Base-by-base conservation (phyloP, 2,329 filamentous ascomycete genomes). In the Cercospora sp. region DNA sequence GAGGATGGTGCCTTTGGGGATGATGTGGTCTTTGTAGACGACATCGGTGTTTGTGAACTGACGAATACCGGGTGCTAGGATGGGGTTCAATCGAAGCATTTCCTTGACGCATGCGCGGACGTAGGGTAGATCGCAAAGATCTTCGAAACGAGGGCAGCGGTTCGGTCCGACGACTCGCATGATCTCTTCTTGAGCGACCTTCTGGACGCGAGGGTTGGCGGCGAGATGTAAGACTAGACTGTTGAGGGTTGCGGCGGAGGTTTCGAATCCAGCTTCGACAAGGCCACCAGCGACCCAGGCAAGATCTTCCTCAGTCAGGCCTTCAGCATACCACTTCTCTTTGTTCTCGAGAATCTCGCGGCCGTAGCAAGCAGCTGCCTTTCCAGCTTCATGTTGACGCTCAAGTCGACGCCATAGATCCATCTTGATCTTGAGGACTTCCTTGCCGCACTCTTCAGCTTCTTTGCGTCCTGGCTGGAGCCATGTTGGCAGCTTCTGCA, bases 81-180 rank as follows among this genome's bases (percentile, higher is more conserved):
- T 51, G 12, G 60, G 36, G 26, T 51, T 26, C 20, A 62, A 6
- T 23, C 60, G 60, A 5, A 62, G 40, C 20, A 62, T 51, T 42
- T 62, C 60, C n/a, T 62, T 62, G 20, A 62, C 60, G 13, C 36
- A 48, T n/a, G 60, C 60, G 7, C 60, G 60, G 2, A 53, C 40
- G 12, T 62, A 62, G 7, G 60, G 60, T 26, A 62, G 31, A 3
- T 62, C 23, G 20, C 10, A 26, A 5, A 48, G 36, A 16, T 62
- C 36, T 42, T 51, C 60, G 40, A 62, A 62, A 2, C 18, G 20
- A 5, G 60, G 60, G 12, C 18, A 62, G 1, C 36, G 40, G 31
- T 28, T 18, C 6, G 36, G 13, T 13, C 60, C 60, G 26, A 62
- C 60, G n/a, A 62, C 40, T 6, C 20, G 18, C 18, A 28, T 51